These are phyloP conservation scores for Rhynchosporium agropyri DNA, from an alignment of 2,329 filamentous ascomycete genomes.

Conservation along the genomic window DNA sequence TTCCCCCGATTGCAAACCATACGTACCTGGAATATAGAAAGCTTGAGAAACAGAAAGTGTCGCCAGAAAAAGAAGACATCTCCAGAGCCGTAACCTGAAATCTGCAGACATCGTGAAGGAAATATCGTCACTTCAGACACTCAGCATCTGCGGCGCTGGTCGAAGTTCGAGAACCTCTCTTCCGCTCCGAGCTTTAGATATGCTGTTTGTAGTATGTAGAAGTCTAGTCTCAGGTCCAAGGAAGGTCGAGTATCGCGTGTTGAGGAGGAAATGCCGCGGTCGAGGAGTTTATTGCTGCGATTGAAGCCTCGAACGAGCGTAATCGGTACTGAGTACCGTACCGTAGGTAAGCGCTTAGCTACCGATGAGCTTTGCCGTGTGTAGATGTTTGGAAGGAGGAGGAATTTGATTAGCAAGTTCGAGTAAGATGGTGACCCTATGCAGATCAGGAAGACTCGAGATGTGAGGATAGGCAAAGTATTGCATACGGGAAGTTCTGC, in stretches of 20 bases:
- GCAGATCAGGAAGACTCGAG: no score
- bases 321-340: conserved; percentile 57
- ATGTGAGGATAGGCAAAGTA: no score
- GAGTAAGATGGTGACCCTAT: conserved; percentile 8
- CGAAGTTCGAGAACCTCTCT: not conserved
- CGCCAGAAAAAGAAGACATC: conserved; percentile 52
- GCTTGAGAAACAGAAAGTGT: conserved; percentile 58
- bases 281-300: conserved; percentile 6
- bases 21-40: conserved; percentile 83
- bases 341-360: conserved; percentile 17
- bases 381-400: no score
- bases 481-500: not conserved
- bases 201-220: not conserved
- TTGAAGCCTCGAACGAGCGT: conserved; percentile 47
- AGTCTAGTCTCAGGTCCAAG: not conserved
- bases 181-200: conserved; percentile 1
- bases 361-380: not conserved
- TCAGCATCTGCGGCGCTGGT: conserved; percentile 12
- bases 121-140: conserved; percentile 28
- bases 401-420: not conserved
- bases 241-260: not conserved
- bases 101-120: conserved; percentile 29
- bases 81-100: conserved; percentile 43
- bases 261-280: not conserved
- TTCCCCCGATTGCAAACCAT: not conserved